These are phyloP conservation scores for Chytriomyces confervae DNA, from an alignment of 192 early-diverging fungal species.

Conservation along the genomic window DNA sequence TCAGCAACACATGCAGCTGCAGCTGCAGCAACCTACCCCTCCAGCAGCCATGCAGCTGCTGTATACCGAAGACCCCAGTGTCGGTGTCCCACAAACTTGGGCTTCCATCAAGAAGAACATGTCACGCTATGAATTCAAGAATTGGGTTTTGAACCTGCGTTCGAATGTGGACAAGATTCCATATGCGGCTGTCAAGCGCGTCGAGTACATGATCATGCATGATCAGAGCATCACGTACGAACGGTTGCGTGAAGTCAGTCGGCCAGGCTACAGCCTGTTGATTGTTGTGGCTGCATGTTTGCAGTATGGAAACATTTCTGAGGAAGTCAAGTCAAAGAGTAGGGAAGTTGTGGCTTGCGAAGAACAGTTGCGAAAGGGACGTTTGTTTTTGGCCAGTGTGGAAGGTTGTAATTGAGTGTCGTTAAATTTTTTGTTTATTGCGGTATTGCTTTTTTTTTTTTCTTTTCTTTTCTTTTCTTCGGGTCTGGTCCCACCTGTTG, in stretches of 20 bases:
- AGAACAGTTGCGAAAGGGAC: slow-evolving; percentile 1
- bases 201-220: slow-evolving; percentile 59
- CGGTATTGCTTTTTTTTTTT: too few relatives aligned
- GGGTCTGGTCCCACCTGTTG: too few relatives aligned
- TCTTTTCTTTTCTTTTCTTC: too few relatives aligned
- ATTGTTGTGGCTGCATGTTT: slow-evolving; percentile 63
- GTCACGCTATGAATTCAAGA: slow-evolving; percentile 54
- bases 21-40: not conserved
- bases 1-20: not conserved
- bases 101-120: slow-evolving; percentile 51
- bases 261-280: slow-evolving; percentile 56
- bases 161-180: slow-evolving; percentile 50
- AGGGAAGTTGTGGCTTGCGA: slow-evolving; percentile 19
- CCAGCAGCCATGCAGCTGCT: not conserved
- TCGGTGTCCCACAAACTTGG: slow-evolving; percentile 42
- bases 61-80: not conserved
- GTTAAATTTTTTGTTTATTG: too few relatives aligned
- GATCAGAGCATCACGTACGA: slow-evolving; percentile 60
- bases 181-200: slow-evolving; percentile 38
- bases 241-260: slow-evolving; percentile 50
- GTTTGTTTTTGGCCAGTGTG: slow-evolving; percentile 16
- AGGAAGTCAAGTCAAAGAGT: slow-evolving; percentile 38
- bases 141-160: slow-evolving; percentile 50
- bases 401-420: not conserved
- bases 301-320: slow-evolving; percentile 51